Percentiles rank a stretch among this genome's conserved stretches.
Conservation (phyloP, 768 basidiomycete genomes). For the Hericium coralloides region DNA sequence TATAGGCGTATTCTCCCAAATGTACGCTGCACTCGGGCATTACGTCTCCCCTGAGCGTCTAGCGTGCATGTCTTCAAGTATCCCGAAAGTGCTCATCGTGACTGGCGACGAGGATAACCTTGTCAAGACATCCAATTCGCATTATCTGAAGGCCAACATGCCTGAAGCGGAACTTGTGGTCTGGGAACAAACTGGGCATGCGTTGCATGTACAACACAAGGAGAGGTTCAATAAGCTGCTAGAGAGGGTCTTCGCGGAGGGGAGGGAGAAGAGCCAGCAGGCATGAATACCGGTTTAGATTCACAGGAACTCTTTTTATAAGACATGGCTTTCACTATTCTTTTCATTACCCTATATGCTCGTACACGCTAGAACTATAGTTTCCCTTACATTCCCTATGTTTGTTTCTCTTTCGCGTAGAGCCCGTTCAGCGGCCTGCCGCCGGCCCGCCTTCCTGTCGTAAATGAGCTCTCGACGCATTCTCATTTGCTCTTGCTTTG, state of each 20-base stretch:
- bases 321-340: no score
- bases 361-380: no score
- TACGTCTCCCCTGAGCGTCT: conserved; percentile 31
- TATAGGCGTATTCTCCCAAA: conserved; percentile 61
- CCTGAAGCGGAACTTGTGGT: conserved; percentile 41
- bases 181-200: conserved; percentile 62
- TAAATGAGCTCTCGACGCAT: no score
- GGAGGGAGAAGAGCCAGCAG: neutral
- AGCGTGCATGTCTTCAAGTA: conserved; percentile 29
- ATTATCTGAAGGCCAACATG: conserved; percentile 47
- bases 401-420: no score
- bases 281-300: no score
- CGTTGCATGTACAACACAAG: conserved; percentile 39
- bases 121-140: conserved; percentile 42
- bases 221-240: conserved; percentile 46
- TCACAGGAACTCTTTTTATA: no score
- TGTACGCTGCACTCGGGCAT: conserved; percentile 61
- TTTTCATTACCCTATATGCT: no score
- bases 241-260: conserved; percentile 40
- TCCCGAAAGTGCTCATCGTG: conserved; percentile 61
- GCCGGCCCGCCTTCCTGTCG: no score
- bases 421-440: no score
- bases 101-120: conserved; percentile 62
- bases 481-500: no score
- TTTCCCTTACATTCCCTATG: no score